Percentiles rank a stretch among this genome's conserved stretches.
Conservation (phyloP, 108 stramenopile species). For the Ochromonas danica region DNA sequence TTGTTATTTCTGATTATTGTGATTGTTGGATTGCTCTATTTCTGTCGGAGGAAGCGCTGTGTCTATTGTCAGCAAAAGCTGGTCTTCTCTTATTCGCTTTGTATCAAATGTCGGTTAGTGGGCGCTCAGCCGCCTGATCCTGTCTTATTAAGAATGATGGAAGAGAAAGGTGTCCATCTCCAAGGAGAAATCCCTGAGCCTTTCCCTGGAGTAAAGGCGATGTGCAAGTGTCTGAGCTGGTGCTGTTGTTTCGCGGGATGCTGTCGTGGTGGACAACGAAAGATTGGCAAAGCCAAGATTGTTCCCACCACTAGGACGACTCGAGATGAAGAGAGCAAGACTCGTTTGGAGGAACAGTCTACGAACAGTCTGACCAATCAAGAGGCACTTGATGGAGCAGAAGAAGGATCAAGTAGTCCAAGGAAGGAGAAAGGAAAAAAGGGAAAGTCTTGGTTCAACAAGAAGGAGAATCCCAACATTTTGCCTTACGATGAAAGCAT, state of each 20-base stretch:
- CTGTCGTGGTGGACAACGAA: not conserved
- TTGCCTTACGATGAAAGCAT: not conserved
- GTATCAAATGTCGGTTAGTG: not conserved
- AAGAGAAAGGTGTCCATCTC: not conserved
- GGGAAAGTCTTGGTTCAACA: not conserved
- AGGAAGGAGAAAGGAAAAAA: not conserved
- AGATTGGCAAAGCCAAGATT: not conserved
- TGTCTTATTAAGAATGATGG: not conserved
- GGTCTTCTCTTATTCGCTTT: not conserved
- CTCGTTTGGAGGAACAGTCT: no score
- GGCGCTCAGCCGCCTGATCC: constrained; percentile 11
- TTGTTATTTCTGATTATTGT: not conserved
- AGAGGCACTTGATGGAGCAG: not conserved
- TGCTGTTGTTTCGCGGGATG: not conserved
- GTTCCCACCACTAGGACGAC: not conserved
- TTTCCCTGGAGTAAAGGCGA: not conserved
- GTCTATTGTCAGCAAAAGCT: constrained; percentile 20
- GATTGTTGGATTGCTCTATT: not conserved
- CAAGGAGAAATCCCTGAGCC: constrained; percentile 3
- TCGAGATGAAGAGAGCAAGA: no score
- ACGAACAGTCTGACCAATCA: not conserved
- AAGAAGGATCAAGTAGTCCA: not conserved
- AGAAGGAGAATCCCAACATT: not conserved
- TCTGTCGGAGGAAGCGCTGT: not conserved
- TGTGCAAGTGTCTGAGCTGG: not conserved